Base-by-base conservation (phyloP, 192 early-diverging fungal species). In the Umbelopsis vinacea region DNA sequence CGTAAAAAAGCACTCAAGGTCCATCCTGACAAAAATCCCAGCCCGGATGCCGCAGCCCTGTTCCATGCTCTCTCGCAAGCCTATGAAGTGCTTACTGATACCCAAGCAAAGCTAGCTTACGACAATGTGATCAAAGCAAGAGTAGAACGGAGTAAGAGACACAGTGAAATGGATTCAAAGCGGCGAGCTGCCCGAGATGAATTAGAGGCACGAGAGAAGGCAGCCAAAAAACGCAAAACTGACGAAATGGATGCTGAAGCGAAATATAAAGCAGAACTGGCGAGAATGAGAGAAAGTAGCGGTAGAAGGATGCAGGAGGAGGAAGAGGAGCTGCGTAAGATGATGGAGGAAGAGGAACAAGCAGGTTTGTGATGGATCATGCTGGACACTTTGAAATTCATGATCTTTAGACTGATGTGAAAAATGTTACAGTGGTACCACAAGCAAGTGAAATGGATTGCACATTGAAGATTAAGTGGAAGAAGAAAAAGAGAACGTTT, bases 1-100 rank as follows among this genome's bases (percentile, higher is more conserved):
- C 81, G 86, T 46, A 46, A 70, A 12, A 85, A 91, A 43, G 94
- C 95, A 8, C 81, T 99, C 4, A 85, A 83, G 68, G 87, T 91
- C 77, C 96, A 99, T 77, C 96, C 95, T 12, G 96, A 98, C 84
- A 93, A 96, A 70, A 92, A 93, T 69, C 91, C 87, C 6, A 79
- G 89, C 33, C 82, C 87, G 6, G 90, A 91, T 69, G 89, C 84
- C 82, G 85, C 82, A 29, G 70, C 69, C 52, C 45, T 86, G 19
- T 86, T 86, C 52, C 81, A 86, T 52, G 77, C 76, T 1, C 66
- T 84, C 26, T 73, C 71, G 4, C 73, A 84, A 67, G 85, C 85
- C 9, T 68, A 79, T 23, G 85, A 86, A 33, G 71, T 84, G 6
- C 69, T 86, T 26, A 67, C 74, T 37, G 85, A 86, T 68, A 53